A percentile compares a stretch with the other conserved stretches of the same genome.
phyloP scores from a whole-genome alignment of 805 yeast genomes.

The Metschnikowia henanensis region DNA sequence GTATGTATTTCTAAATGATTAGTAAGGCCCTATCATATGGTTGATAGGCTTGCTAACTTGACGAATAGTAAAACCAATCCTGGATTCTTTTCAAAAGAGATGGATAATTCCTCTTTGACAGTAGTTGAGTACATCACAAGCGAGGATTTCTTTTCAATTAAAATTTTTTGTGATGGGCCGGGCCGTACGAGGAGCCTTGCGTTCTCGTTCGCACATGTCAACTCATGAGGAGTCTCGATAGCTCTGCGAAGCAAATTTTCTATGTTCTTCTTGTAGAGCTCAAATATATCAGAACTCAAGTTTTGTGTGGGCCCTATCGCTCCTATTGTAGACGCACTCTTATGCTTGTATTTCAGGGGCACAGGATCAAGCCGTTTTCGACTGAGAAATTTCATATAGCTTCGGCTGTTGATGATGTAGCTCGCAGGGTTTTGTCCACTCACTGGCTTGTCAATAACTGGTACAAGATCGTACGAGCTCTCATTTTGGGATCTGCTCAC shows the following conservation, averaged over 20 bases:
- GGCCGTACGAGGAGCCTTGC: slow-evolving; percentile 1
- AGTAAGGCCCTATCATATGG: no score
- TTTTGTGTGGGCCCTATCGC: slow-evolving; percentile 8
- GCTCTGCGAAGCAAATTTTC: background rate
- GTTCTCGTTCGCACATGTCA: no score
- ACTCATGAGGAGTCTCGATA: background rate
- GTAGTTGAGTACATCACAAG: slow-evolving; percentile 20
- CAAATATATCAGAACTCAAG: slow-evolving; percentile 17
- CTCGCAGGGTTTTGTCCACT: slow-evolving; percentile 23
- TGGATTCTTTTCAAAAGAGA: slow-evolving; percentile 19
- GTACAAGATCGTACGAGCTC: slow-evolving; percentile 12
- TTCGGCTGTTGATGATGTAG: slow-evolving; percentile 26
- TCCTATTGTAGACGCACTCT: slow-evolving; percentile 7
- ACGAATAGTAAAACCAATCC: slow-evolving; percentile 9
- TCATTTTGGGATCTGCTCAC: slow-evolving; percentile 8
- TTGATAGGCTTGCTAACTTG: slow-evolving; percentile 5
- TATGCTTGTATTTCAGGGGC: slow-evolving; percentile 26
- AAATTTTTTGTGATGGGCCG: background rate
- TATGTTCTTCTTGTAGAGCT: slow-evolving; percentile 2
- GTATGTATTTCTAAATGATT: slow-evolving; percentile 11
- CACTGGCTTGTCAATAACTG: slow-evolving; percentile 19
- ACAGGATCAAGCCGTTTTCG: slow-evolving; percentile 22
- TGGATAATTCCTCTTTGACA: slow-evolving; percentile 11
- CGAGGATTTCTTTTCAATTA: background rate
- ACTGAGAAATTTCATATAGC: slow-evolving; percentile 21